Base-by-base conservation (phyloP, 257 asterid species). In the Nyctanthes arbortristis region DNA sequence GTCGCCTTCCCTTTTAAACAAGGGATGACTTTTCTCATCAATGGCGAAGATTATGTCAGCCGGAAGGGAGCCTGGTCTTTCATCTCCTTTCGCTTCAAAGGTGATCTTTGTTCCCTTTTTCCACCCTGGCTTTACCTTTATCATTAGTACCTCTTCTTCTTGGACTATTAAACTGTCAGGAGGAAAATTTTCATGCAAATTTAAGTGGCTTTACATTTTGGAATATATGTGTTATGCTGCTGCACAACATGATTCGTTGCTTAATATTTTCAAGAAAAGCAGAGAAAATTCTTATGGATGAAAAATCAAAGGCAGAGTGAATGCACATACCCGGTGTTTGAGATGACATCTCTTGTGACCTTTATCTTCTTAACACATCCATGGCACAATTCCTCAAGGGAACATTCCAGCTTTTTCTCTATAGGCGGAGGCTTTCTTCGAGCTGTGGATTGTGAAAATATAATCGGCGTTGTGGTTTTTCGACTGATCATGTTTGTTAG, bases 71-170 rank as follows among this genome's bases (percentile, higher is more conserved):
- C 98, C 97, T 3, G 90, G 88, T 63, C 79, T 88, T 79, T 93
- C 96, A 13, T 93, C 98, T 74, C 97, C 98, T 64, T 90, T 94
- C 57, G 92, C 94, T 88, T 91, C 99, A 35, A 91, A 94, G 35
- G 92, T 88, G 75, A 94, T 91, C 82, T 79, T 89, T 31, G 96
- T 94, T 63, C 99, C 99, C 64, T 72, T 86, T 76, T 77, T 88
- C 99, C 99, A 94, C 39, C 98, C 97, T 1, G 99, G 96, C 67
- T 85, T 86, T 69, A 91, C 85, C 71, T 75, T 85, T 49, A 94
- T 89, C 76, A 65, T 80, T 5, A 91, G 74, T 49, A 66, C 72
- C 84, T 94, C 99, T 49, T 92, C 96, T 80, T 88, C 96, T 82
- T 86, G 78, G 54, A 81, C 81, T 14, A 91, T 77, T 63, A 85